Conservation (phyloP, 2,329 filamentous ascomycete species). For the Nigrospora osmanthi region DNA sequence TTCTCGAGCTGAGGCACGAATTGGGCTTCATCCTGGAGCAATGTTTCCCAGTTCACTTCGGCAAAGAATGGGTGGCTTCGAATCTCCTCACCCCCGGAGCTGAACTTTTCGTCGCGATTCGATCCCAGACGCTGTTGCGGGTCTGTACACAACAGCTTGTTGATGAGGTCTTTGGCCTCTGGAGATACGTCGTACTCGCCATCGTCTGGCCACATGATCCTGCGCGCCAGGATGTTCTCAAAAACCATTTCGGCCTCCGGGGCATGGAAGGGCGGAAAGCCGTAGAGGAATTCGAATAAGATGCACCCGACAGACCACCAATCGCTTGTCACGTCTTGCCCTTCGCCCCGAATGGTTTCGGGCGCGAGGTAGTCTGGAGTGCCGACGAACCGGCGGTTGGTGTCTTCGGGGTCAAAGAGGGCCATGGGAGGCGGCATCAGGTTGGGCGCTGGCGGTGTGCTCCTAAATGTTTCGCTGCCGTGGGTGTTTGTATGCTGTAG, state of each 20-base stretch:
- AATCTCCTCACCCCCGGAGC: conserved; percentile 85
- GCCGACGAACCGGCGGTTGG: conserved; percentile 85
- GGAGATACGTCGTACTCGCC: conserved; percentile 71
- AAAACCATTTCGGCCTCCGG: conserved; percentile 88
- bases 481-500: conserved; percentile 46
- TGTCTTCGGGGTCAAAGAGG: conserved; percentile 91
- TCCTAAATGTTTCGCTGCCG: conserved; percentile 43
- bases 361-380: conserved; percentile 96
- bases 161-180: conserved; percentile 91
- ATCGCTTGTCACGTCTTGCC: conserved; percentile 96
- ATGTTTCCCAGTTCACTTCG: conserved; percentile 78
- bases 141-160: conserved; percentile 80
- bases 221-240: conserved; percentile 85
- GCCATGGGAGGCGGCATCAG: conserved; percentile 92
- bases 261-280: conserved; percentile 89
- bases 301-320: conserved; percentile 99
- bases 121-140: conserved; percentile 76
- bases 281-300: conserved; percentile 91
- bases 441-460: conserved; percentile 52
- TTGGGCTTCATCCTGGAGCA: conserved; percentile 91
- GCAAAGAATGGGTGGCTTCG: conserved; percentile 83
- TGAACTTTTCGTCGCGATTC: conserved; percentile 75
- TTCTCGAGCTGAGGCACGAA: conserved; percentile 91
- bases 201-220: conserved; percentile 87
- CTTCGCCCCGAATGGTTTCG: conserved; percentile 90